phyloP scores from a whole-genome alignment of 768 basidiomycete species.

The Kwoniella europaea region DNA sequence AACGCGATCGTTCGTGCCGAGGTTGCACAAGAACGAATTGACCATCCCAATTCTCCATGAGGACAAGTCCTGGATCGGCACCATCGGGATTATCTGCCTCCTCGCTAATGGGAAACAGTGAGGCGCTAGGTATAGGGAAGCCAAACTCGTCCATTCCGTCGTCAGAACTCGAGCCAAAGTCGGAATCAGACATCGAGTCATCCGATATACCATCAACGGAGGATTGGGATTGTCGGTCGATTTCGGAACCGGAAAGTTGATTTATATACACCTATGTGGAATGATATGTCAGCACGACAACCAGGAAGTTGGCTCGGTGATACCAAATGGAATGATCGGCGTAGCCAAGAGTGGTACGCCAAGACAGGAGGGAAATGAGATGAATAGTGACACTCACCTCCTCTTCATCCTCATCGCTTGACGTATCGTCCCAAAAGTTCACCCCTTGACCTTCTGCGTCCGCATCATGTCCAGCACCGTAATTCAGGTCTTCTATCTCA shows the following conservation, averaged over 20 bases:
- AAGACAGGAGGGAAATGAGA: neutral
- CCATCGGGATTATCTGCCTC: slow-evolving; percentile 12
- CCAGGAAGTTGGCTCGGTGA: too few relatives aligned
- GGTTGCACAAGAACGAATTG: slow-evolving; percentile 50
- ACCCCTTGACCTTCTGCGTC: slow-evolving; percentile 31
- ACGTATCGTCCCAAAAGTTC: slow-evolving; percentile 36
- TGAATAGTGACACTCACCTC: slow-evolving; percentile 32
- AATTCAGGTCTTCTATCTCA: slow-evolving; percentile 52
- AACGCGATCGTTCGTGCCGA: slow-evolving; percentile 34
- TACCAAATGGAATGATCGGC: neutral
- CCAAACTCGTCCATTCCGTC: slow-evolving; percentile 51
- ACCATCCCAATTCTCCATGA: slow-evolving; percentile 56
- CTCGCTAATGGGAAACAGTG: slow-evolving; percentile 25
- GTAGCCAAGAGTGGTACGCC: neutral
- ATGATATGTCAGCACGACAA: neutral
- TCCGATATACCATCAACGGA: slow-evolving; percentile 38
- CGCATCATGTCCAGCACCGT: slow-evolving; percentile 44
- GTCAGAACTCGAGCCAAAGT: slow-evolving; percentile 29
- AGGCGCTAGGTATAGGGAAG: slow-evolving; percentile 36
- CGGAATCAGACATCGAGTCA: slow-evolving; percentile 32
- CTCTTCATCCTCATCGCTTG: slow-evolving; percentile 43
- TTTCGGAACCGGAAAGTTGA: slow-evolving; percentile 49
- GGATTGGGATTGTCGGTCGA: slow-evolving; percentile 46
- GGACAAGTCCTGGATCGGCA: slow-evolving; percentile 37
- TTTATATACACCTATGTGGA: slow-evolving; percentile 40